phyloP scores from a whole-genome alignment of 2,329 filamentous ascomycete genomes.

The Podosphaera leucotricha region DNA sequence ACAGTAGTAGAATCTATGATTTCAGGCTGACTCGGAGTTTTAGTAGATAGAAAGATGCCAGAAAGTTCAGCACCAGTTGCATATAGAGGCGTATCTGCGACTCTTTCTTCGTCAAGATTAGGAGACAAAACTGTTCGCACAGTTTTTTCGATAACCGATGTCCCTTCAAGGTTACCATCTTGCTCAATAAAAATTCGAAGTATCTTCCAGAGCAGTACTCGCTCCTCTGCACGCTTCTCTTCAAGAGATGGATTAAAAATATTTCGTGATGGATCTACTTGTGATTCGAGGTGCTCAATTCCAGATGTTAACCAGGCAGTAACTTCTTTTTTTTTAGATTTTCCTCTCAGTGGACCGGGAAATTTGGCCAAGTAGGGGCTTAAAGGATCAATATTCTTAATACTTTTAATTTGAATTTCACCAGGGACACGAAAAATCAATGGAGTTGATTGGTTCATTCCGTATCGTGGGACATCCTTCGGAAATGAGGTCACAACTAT shows the following conservation, averaged over 20 bases:
- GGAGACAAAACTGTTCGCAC: conserved; percentile 55
- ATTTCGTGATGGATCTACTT: conserved; percentile 18
- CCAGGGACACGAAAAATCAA: conserved; percentile 66
- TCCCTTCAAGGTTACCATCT: conserved; percentile 62
- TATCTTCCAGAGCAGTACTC: conserved; percentile 69
- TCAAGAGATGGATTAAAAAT: conserved; percentile 29
- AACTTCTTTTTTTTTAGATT: conserved; percentile 89
- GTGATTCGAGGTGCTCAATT: conserved; percentile 49
- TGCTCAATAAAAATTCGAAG: conserved; percentile 61
- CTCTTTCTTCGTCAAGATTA: conserved; percentile 16
- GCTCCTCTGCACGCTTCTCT: conserved; percentile 55
- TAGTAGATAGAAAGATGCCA: conserved; percentile 17
- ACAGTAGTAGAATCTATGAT: conserved; percentile 44
- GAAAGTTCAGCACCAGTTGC: conserved; percentile 19
- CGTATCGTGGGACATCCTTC: conserved; percentile 68
- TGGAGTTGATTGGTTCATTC: conserved; percentile 40
- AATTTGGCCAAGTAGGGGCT: conserved; percentile 56
- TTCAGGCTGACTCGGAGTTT: conserved; percentile 29
- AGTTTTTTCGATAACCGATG: conserved; percentile 43
- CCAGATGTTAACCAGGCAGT: conserved; percentile 55
- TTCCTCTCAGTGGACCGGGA: conserved; percentile 69
- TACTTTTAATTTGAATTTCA: conserved; percentile 52
- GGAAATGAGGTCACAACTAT: conserved; percentile 67
- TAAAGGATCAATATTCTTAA: conserved; percentile 50
- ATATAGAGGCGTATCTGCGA: conserved; percentile 13